A percentile compares a stretch with the other conserved stretches of the same genome.
These are phyloP conservation scores for Oryza meridionalis DNA, from an alignment of 176 grass and related monocot species.

Conservation along the genomic window DNA sequence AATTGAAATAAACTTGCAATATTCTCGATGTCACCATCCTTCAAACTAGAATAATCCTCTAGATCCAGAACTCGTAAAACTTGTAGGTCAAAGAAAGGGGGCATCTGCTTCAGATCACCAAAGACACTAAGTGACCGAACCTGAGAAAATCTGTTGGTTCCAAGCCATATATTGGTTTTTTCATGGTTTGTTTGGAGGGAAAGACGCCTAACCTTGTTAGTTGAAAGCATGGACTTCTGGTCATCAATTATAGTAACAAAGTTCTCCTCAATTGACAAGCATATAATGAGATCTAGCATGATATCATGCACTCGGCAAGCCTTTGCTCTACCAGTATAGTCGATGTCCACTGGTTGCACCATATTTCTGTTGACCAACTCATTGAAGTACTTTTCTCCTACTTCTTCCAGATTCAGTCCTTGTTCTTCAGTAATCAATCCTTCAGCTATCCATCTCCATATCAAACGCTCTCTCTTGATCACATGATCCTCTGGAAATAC, in stretches of 20 bases:
- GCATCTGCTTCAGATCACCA: not conserved
- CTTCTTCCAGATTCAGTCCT: slow-evolving; percentile 10
- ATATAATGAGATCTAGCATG: not conserved
- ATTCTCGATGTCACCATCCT: slow-evolving; percentile 14
- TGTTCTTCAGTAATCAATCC: slow-evolving; percentile 21
- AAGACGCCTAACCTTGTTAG: not conserved
- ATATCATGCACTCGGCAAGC: not conserved
- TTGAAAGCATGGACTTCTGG: not conserved
- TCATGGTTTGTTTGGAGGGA: not conserved
- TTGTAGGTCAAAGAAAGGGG: not conserved
- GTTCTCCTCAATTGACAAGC: not conserved
- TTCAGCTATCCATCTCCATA: slow-evolving; percentile 42
- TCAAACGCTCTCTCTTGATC: not conserved
- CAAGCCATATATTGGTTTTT: not conserved
- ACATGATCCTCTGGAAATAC: slow-evolving; percentile 33
- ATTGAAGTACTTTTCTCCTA: slow-evolving; percentile 31
- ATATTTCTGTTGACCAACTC: slow-evolving; percentile 43
- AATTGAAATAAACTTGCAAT: slow-evolving; percentile 42
- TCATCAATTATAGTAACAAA: not conserved
- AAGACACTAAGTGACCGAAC: not conserved
- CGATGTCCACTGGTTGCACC: not conserved
- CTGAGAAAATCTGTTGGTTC: not conserved
- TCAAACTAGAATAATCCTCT: not conserved
- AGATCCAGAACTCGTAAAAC: not conserved
- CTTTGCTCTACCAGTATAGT: not conserved